These are phyloP conservation scores for Isatis tinctoria DNA, from an alignment of 345 rosid genomes.

Conservation along the genomic window DNA sequence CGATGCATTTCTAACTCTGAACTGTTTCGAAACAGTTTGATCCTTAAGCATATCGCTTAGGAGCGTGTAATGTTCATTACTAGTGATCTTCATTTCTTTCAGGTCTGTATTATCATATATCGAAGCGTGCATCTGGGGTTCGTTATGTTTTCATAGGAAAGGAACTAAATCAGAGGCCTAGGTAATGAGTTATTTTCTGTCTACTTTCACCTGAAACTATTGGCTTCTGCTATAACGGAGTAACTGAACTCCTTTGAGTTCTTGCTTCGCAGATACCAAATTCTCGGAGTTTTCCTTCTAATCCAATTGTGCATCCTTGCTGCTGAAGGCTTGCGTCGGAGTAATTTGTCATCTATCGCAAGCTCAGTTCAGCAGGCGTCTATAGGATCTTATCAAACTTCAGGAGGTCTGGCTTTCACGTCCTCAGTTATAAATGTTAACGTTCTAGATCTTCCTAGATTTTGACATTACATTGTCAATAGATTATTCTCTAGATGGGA, in stretches of 20 bases:
- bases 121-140: constrained; percentile 83
- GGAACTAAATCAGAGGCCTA: constrained; percentile 89
- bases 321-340: constrained; percentile 77
- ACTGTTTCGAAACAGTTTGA: too few species aligned
- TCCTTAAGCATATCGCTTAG: too few species aligned
- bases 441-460: neutral
- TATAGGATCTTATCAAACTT: constrained; percentile 47
- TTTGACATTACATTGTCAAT: neutral
- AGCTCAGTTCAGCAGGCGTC: constrained; percentile 75
- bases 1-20: too few species aligned
- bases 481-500: neutral
- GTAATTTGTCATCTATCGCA: constrained; percentile 79
- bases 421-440: neutral
- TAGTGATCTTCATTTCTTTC: constrained; percentile 12
- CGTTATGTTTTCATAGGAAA: constrained; percentile 89
- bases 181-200: constrained; percentile 38
- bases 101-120: constrained; percentile 91
- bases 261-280: constrained; percentile 66
- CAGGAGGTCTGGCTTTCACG: constrained; percentile 46
- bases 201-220: neutral
- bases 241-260: constrained; percentile 20
- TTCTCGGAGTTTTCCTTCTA: constrained; percentile 84
- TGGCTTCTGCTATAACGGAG: neutral
- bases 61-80: neutral
- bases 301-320: constrained; percentile 90